Evolutionary conservation across 768 basidiomycete genomes (phyloP).

Genomic region (Piloderma croceum): DNA sequence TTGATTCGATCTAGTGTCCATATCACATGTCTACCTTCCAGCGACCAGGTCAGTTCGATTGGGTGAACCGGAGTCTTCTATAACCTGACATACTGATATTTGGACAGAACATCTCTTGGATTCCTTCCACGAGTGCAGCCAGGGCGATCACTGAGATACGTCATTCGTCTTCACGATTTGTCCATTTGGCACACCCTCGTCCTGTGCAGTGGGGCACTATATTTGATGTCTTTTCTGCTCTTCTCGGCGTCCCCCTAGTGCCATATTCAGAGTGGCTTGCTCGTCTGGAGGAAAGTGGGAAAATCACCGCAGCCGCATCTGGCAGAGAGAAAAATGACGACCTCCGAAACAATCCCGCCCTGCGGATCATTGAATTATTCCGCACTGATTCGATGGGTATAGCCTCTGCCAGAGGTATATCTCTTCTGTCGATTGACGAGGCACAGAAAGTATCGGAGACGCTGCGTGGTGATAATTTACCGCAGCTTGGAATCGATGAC

Average conservation of each 20-base stretch:
- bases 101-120: slow-evolving; percentile 11
- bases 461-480: background rate
- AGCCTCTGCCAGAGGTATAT: too few relatives aligned
- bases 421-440: background rate
- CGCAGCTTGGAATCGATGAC: background rate
- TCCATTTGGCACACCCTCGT: slow-evolving; percentile 11
- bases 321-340: background rate
- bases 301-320: slow-evolving; percentile 4
- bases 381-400: slow-evolving; percentile 1
- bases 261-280: slow-evolving; percentile 27
- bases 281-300: slow-evolving; percentile 16
- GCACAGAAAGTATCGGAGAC: background rate
- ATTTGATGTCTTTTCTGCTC: slow-evolving; percentile 14
- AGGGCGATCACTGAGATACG: slow-evolving; percentile 12
- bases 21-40: slow-evolving; percentile 16
- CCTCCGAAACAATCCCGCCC: slow-evolving; percentile 18
- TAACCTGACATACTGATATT: too few relatives aligned
- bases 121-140: slow-evolving; percentile 12
- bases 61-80: too few relatives aligned
- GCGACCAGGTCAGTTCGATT: slow-evolving; percentile 20
- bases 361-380: slow-evolving; percentile 28
- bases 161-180: background rate
- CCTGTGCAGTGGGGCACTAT: slow-evolving; percentile 10
- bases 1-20: slow-evolving; percentile 21
- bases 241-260: slow-evolving; percentile 23